Evolutionary conservation across 2,329 filamentous ascomycete genomes (phyloP), one percentile per base, ranked within the genome.

Genomic region (Fusarium nelsonii): DNA sequence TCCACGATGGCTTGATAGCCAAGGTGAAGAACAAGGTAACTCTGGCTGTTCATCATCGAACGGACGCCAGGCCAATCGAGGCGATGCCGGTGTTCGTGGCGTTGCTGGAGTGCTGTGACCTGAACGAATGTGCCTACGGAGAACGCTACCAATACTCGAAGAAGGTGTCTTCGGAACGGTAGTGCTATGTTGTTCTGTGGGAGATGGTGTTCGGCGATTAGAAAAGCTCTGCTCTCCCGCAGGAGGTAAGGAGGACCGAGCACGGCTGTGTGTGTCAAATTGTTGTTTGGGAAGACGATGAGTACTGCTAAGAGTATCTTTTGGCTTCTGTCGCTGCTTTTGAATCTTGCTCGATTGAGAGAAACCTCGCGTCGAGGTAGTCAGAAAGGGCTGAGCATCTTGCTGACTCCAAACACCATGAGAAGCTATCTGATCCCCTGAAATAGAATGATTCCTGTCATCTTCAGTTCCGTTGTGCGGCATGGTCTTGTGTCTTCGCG

Each of bases 121-220:
- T 33, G 69, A 65, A 37, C 68, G 70, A 26, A 63, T 63, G 34
- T 70, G 69, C 36, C 71, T 77, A 20, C 74, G 74, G 41, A 78
- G 73, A 9, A 78, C 52, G 28, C 56, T 68, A 6, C 72, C 54
- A 14, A 78, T 64, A 2, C 69, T 44, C 1, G 75, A 72, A 12
- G 73, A 68, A 18, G 75, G 70, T n/a, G 68, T 73, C 37, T 65
- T 65, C 28, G 45, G 51, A 16, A 57, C 34, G 10, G 37, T 43
- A 12, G 45, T 46, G 20, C 50, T 62, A 6, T 45, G 54, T 9
- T 46, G 48, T 33, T 55, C 30, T 6, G 60, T 55, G 26, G 69
- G 65, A 20, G 67, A 63, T 15, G 62, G 58, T 7, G 63, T 69
- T 43, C 41, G 46, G 20, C 39, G 40, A 18, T 43, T 40, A 15